Base-by-base conservation (phyloP, 2,329 filamentous ascomycete species). In the Chlorencoelia australis region DNA sequence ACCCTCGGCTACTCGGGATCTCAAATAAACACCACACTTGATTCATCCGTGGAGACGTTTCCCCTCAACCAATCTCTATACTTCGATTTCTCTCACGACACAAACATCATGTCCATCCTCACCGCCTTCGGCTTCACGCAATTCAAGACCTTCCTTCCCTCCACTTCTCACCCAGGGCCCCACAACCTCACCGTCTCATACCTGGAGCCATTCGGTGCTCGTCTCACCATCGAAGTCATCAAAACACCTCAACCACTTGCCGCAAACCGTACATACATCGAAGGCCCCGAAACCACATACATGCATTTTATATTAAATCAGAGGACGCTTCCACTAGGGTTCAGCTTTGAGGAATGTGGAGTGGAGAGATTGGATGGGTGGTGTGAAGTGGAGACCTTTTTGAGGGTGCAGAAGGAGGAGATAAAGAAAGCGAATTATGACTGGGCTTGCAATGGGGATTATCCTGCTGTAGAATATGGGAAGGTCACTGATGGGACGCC, bases 51-150 rank as follows among this genome's bases (percentile, higher is more conserved):
- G 0, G 63, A 64, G 22, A 87, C 81, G 0, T 88, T 88, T 55
- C 82, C 82, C 0, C 60, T 82, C 4, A 73, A 85, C 52, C 83
- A 88, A 54, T 70, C 65, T 15, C 64, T 88, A 11, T 85, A 86
- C 56, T 71, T 87, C 33, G 82, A 87, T 62, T 87, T 87, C 56
- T 78, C 73, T 11, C 82, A 88, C 56, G 82, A 88, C 58, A 80
- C 78, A 20, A 83, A 82, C 53, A 82, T 84, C 41, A 65, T 79
- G 48, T 70, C 71, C 17, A 71, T 86, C 45, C 62, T 87, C 4
- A 75, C 79, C 0, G 82, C 82, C 0, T 82, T 88, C 42, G 81
- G 81, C 1, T 64, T 87, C 30, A 73, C 62, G 3, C 82, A 87
- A 51, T 86, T 88, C 51, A 63, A 67, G 2, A 63, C 70, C 14